phyloP scores from a whole-genome alignment of 305 asterid species.

The Fraxinus ornus region DNA sequence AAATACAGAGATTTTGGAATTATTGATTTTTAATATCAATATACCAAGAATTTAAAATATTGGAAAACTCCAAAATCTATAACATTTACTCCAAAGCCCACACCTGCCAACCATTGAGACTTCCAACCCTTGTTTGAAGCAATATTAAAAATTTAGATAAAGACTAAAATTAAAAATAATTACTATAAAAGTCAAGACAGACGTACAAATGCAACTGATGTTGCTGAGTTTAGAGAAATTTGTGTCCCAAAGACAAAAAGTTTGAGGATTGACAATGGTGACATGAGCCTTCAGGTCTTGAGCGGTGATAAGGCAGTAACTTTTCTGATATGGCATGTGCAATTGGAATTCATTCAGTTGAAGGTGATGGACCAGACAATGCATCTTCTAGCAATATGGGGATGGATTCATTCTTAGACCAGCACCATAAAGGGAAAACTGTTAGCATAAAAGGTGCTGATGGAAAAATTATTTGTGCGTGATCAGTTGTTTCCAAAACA shows the following conservation, averaged over 20 bases:
- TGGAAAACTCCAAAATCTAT: no score
- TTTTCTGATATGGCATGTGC: background rate
- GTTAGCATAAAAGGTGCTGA: conserved; percentile 39
- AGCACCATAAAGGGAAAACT: conserved; percentile 43
- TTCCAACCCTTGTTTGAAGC: no score
- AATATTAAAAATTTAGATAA: no score
- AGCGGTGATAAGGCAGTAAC: background rate
- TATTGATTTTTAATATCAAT: no score
- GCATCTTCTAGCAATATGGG: conserved; percentile 33
- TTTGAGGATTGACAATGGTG: background rate
- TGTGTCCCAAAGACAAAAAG: background rate
- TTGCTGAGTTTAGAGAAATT: background rate
- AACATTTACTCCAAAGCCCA: no score
- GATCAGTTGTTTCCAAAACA: no score
- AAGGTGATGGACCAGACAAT: conserved; percentile 23
- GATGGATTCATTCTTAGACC: conserved; percentile 29
- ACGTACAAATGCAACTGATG: background rate
- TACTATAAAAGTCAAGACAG: background rate
- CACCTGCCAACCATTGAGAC: no score
- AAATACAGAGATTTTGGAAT: no score
- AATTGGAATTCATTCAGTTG: conserved; percentile 12
- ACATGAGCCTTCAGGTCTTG: background rate
- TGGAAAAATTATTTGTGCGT: conserved; percentile 15
- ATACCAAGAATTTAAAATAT: no score
- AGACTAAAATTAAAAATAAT: no score